These are phyloP conservation scores for Hanseniaspora singularis DNA, from an alignment of 805 yeast species.

Conservation along the genomic window DNA sequence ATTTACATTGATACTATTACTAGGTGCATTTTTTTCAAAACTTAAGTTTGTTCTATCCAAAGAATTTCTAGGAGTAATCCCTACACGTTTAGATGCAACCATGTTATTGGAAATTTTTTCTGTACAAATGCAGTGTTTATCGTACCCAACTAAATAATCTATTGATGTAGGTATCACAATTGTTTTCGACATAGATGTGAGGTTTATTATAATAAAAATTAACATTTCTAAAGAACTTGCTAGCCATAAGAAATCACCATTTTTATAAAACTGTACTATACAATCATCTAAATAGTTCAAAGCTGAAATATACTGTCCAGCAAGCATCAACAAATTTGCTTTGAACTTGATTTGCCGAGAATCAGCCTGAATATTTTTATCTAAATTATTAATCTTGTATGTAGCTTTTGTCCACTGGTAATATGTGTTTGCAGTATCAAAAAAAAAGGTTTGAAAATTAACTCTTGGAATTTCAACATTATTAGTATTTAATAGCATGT, in stretches of 20 bases:
- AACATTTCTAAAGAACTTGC: constrained; percentile 68
- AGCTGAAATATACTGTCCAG: constrained; percentile 70
- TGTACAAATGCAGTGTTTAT: constrained; percentile 5
- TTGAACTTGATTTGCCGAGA: constrained; percentile 62
- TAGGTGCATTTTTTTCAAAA: not conserved
- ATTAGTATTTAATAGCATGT: constrained; percentile 40
- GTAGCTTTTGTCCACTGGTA: constrained; percentile 14
- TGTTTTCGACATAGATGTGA: not conserved
- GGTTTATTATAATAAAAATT: constrained; percentile 1
- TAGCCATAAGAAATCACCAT: constrained; percentile 74
- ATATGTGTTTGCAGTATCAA: constrained; percentile 20
- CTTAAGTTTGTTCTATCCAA: not conserved
- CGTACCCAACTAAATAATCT: constrained; percentile 2
- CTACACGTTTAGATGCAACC: constrained; percentile 6
- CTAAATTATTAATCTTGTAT: constrained; percentile 21
- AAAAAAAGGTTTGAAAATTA: constrained; percentile 33
- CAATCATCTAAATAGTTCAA: constrained; percentile 66
- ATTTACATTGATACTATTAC: not conserved
- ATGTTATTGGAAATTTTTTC: constrained; percentile 3
- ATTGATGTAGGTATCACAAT: not conserved
- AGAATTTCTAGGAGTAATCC: constrained; percentile 15
- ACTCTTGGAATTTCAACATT: constrained; percentile 29
- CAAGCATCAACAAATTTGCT: constrained; percentile 65
- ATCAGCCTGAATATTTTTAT: constrained; percentile 39
- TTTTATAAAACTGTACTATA: constrained; percentile 40